Evolutionary conservation across 1,284 basidiomycete genomes (phyloP).

Genomic region (Ceratobasidium sp.): DNA sequence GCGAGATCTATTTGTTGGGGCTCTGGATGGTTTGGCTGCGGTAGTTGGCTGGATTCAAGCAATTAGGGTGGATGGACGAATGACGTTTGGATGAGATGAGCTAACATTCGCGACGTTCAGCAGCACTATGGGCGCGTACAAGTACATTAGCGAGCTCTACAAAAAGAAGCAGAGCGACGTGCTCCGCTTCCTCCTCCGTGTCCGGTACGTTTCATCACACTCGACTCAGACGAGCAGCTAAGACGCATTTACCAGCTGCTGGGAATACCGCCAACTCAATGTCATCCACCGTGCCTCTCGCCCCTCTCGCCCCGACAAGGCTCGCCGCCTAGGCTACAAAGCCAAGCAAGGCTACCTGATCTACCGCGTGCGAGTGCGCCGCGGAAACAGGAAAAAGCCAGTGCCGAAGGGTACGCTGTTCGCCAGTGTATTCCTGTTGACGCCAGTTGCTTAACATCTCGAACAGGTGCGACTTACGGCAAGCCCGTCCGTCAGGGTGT

Average conservation of each 20-base stretch:
- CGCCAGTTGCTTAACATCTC: conserved; percentile 33
- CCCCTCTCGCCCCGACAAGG: conserved; percentile 99
- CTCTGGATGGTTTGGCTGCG: not conserved
- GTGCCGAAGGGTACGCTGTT: conserved; percentile 85
- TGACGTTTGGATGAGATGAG: conserved; percentile 1
- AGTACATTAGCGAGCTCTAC: conserved; percentile 96
- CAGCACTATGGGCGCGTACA: conserved; percentile 73
- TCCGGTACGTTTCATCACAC: conserved; percentile 69
- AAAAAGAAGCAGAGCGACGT: conserved; percentile 98
- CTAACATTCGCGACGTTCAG: conserved; percentile 8
- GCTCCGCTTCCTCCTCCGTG: conserved; percentile 97
- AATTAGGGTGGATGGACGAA: conserved; percentile 1
- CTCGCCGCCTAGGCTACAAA: conserved; percentile 98
- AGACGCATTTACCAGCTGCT: conserved; percentile 73
- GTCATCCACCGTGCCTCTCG: conserved; percentile 98
- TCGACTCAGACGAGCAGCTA: not conserved
- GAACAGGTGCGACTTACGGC: conserved; percentile 91
- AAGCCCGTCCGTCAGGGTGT: conserved; percentile 99
- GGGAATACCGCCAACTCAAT: conserved; percentile 98
- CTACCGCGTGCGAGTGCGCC: conserved; percentile 97
- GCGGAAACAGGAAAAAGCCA: conserved; percentile 99
- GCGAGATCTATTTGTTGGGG: not conserved
- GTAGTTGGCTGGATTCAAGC: conserved; percentile 8
- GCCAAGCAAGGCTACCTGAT: conserved; percentile 99
- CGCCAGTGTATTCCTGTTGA: conserved; percentile 43